Evolutionary conservation across 1,284 basidiomycete species (phyloP).

Genomic region (Somion occarium): DNA sequence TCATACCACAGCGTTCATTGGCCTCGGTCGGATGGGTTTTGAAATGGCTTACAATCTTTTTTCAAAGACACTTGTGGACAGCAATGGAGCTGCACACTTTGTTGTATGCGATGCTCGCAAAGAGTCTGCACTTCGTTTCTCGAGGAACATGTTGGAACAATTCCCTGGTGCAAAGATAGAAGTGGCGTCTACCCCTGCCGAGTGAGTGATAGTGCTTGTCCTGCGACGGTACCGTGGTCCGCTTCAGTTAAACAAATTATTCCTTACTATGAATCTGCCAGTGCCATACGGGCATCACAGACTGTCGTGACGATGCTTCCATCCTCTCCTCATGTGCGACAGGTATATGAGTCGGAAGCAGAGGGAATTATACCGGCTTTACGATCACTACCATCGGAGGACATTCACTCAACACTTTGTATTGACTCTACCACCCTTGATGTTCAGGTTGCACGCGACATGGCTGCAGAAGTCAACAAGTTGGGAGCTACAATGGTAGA

Average conservation of each 20-base stretch:
- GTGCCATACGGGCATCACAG: constrained; percentile 57
- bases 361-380: constrained; percentile 60
- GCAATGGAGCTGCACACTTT: constrained; percentile 44
- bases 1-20: constrained; percentile 69
- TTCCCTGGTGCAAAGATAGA: constrained; percentile 56
- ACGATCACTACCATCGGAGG: constrained; percentile 35
- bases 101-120: constrained; percentile 74
- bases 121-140: constrained; percentile 55
- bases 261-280: constrained; percentile 23
- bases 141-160: constrained; percentile 44
- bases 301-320: constrained; percentile 85
- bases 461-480: constrained; percentile 49
- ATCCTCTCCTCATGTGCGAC: constrained; percentile 75
- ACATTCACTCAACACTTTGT: constrained; percentile 51
- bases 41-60: constrained; percentile 85
- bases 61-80: constrained; percentile 53
- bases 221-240: neutral
- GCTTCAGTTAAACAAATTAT: neutral
- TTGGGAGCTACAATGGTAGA: constrained; percentile 80
- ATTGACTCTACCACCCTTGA: constrained; percentile 90
- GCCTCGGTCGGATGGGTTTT: constrained; percentile 78
- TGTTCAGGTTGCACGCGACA: constrained; percentile 64
- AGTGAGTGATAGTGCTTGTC: constrained; percentile 43
- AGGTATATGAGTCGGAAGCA: constrained; percentile 54
- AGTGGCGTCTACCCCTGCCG: constrained; percentile 57